Percentiles rank a stretch among this genome's conserved stretches.
Evolutionary conservation across 169 alveolate species (phyloP).

Genomic region (Babesia bovis): DNA sequence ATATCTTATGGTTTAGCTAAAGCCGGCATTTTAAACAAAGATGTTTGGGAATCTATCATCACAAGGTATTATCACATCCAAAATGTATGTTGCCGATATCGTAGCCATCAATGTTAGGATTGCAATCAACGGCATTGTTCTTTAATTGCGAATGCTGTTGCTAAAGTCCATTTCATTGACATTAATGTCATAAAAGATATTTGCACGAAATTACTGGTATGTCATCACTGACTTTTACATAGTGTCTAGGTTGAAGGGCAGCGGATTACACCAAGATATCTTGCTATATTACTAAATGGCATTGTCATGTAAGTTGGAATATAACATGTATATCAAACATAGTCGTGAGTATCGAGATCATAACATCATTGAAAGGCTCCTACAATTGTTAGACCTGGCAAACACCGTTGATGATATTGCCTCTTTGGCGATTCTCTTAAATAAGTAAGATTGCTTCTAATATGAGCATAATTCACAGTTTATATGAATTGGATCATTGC

Average conservation of each 20-base stretch:
- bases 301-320: conserved; percentile 38
- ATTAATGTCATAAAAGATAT: neutral
- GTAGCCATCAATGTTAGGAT: neutral
- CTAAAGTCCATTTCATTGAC: conserved; percentile 26
- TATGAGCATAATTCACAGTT: neutral
- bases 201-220: too few relatives aligned
- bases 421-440: conserved; percentile 12
- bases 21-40: conserved; percentile 31
- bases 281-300: conserved; percentile 47
- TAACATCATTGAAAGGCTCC: neutral
- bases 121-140: conserved; percentile 28
- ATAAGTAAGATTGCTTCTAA: neutral
- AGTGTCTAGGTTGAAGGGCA: conserved; percentile 11
- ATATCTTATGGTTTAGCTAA: conserved; percentile 61
- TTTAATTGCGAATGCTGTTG: conserved; percentile 46
- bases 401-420: neutral
- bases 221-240: neutral
- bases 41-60: conserved; percentile 39
- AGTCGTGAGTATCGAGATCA: conserved; percentile 27
- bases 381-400: neutral
- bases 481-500: neutral
- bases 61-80: conserved; percentile 29
- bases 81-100: conserved; percentile 8
- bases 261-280: conserved; percentile 4
- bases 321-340: neutral